Base-by-base conservation (phyloP, 108 stramenopile genomes). In the Cyclotella baltica region DNA sequence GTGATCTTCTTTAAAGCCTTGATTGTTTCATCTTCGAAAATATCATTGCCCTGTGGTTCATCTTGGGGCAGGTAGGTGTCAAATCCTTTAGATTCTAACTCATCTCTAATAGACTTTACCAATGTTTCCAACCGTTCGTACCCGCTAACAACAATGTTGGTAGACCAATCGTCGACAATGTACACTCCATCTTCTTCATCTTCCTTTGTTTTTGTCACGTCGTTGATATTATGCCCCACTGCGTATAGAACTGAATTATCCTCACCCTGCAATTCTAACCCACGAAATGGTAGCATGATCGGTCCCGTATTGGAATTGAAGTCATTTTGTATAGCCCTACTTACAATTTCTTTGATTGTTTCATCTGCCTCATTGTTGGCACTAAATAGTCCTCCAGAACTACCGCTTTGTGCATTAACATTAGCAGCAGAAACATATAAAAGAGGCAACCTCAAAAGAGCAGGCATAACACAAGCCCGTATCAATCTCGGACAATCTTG, bases 401-500 rank as follows among this genome's bases (percentile, higher is more conserved):
- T 56, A 40, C 16, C 35, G 58, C 48, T 59, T 43, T 43, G 40
- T 10, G 40, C 40, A 10, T 6, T 10, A 13, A 13, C 47, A 20
- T 64, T 66, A 13, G 35, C 56, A 29, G 51, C 88, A 62, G 79
- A 68, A 31, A 95, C 85, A 59, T 90, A 90, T 57, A 92, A 53
- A 50, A 92, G 62, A n/a, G 93, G 91, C 50, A 92, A 40, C 29
- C 93, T 72, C 62, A 88, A 81, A 28, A 72, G 67, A 27, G 87
- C 85, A 0, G 88, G 89, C 55, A 80, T 78, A 51, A 95, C 73
- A 62, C 93, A 95, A 16, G 93, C 86, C 37, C 92, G 84, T 15
- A 90, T 72, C 35, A 95, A 73, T 62, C 87, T 55, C 20, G 93
- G 93, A 70, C 91, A 92, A 73, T 95, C 89, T 70, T 91, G 85